Evolutionary conservation across 768 basidiomycete genomes (phyloP).

Genomic region (Pholiota conissans): DNA sequence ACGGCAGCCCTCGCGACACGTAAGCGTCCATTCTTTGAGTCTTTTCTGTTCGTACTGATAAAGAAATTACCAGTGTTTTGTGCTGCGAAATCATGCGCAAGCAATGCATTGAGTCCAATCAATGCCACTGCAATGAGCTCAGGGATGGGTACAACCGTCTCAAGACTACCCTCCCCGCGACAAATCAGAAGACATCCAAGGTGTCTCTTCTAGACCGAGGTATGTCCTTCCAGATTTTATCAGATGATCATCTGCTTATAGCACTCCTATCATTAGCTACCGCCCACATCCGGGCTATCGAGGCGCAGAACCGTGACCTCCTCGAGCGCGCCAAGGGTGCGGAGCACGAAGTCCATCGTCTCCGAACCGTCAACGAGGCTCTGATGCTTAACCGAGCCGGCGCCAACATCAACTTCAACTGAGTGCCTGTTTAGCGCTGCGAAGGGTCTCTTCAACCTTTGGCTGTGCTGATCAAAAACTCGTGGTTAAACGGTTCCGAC

Average conservation of each 20-base stretch:
- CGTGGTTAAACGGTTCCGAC: conserved; percentile 28
- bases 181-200: conserved; percentile 93
- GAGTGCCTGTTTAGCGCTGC: conserved; percentile 37
- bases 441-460: conserved; percentile 30
- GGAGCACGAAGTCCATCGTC: conserved; percentile 78
- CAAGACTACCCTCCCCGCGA: conserved; percentile 86
- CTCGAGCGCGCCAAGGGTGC: conserved; percentile 31
- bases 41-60: conserved; percentile 1
- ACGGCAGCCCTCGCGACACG: conserved; percentile 40
- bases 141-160: conserved; percentile 88
- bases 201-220: conserved; percentile 86
- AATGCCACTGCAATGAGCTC: conserved; percentile 89
- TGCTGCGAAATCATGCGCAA: conserved; percentile 90
- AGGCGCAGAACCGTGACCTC: conserved; percentile 6
- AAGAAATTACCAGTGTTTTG: conserved; percentile 24
- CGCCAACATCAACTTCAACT: conserved; percentile 41
- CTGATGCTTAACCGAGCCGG: conserved; percentile 74
- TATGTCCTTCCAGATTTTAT: conserved; percentile 30
- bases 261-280: conserved; percentile 50
- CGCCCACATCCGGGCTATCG: conserved; percentile 57
- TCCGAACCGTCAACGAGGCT: conserved; percentile 85
- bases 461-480: conserved; percentile 25
- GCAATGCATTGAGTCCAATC: conserved; percentile 93
- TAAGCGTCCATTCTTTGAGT: conserved; percentile 26
- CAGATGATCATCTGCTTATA: conserved; percentile 11